Base-by-base conservation (phyloP, 2,329 filamentous ascomycete genomes). In the Aspergillus aculeatus region DNA sequence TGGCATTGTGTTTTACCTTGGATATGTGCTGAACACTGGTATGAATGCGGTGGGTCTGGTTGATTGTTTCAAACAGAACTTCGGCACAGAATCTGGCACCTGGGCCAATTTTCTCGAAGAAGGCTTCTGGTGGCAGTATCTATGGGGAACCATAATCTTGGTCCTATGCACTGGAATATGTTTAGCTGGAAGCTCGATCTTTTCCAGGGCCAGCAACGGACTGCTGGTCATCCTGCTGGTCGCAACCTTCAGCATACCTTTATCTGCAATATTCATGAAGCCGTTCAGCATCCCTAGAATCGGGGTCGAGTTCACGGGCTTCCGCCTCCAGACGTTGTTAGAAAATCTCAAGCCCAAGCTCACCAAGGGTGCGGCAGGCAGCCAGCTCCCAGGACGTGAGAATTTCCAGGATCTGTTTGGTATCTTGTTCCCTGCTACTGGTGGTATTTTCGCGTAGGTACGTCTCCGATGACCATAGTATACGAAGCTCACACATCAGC, bases 41-140 rank as follows among this genome's bases (percentile, higher is more conserved):
- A 85, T 96, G 82, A 96, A 96, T 70, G 86, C 93, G 24, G 91
- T 96, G 48, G 92, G 91, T 78, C 81, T 96, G 50, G 85, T 96
- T 64, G 90, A 95, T 76, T 96, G 91, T 68, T 82, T 96, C 58
- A 86, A 86, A 55, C 83, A 93, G 62, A 93, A 92, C 67, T 85
- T 93, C 68, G 90, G 89, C 2, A 71, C 80, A 3, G 67, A 74
- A 19, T 79, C 80, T 53, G 86, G 86, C 16, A 82, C 81, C 51
- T 84, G 84, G 81, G 77, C 78, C 29, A 81, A 85, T 19, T 80
- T 84, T 51, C 82, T 96, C 35, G 86, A 87, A 0, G 83, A 90
- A 66, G 86, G 87, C 12, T 90, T 89, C 70, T 94, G 90, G 89
- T 88, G 84, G 77, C 81, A 86, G 55, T 96, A 96, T 71, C 82